phyloP scores from a whole-genome alignment of 2,329 filamentous ascomycete species.

The Penicillium thymicola region DNA sequence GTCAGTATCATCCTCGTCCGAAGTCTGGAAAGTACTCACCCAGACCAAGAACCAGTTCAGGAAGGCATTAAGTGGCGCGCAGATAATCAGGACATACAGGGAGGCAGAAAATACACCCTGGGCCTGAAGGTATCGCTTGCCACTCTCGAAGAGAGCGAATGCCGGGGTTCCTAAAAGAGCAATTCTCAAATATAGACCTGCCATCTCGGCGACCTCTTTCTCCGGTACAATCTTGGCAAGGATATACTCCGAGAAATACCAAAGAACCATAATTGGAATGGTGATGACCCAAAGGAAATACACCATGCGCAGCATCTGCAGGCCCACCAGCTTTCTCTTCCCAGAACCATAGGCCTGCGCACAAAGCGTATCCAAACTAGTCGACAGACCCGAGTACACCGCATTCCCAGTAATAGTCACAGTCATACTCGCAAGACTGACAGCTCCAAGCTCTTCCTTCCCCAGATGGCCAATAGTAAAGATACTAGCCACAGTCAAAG shows the following conservation, averaged over 20 bases:
- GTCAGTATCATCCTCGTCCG: background rate
- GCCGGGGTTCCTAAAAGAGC: conserved; percentile 69
- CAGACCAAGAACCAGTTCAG: conserved; percentile 82
- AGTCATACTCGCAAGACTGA: conserved; percentile 71
- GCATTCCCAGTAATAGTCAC: conserved; percentile 75
- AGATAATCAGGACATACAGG: conserved; percentile 77
- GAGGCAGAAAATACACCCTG: conserved; percentile 82
- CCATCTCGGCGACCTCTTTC: conserved; percentile 64
- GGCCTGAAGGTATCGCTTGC: conserved; percentile 84
- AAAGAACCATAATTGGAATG: conserved; percentile 68
- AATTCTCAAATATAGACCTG: conserved; percentile 70
- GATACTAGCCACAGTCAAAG: conserved; percentile 75
- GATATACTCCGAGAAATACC: conserved; percentile 65
- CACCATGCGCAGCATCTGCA: conserved; percentile 79
- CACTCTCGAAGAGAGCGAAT: conserved; percentile 71
- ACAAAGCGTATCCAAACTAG: conserved; percentile 86
- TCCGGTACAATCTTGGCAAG: conserved; percentile 69
- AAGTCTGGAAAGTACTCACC: conserved; percentile 44
- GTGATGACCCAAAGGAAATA: conserved; percentile 71
- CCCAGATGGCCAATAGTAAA: conserved; percentile 76
- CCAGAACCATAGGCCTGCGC: conserved; percentile 92
- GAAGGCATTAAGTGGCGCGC: conserved; percentile 74
- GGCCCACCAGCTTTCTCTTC: conserved; percentile 79
- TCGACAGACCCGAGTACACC: conserved; percentile 80
- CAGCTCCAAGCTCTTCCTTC: conserved; percentile 65